Conservation (phyloP, 441 rosid genomes). For the Macaranga tanarius region DNA sequence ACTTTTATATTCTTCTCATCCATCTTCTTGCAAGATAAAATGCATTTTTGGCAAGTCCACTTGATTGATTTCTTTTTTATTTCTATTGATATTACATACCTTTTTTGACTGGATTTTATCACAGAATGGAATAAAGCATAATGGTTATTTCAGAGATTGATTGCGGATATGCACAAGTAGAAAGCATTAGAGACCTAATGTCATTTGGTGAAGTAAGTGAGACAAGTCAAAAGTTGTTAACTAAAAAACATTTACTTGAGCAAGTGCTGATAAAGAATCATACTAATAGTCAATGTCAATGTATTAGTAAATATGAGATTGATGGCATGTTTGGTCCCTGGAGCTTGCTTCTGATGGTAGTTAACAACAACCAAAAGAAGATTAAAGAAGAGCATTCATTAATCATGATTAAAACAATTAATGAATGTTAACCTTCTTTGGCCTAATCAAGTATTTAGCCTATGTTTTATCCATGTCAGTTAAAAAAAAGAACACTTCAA, state of each 20-base stretch:
- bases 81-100: not conserved
- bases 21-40: constrained; percentile 1
- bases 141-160: not conserved
- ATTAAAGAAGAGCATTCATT: not conserved
- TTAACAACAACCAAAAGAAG: not conserved
- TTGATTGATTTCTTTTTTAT: not conserved
- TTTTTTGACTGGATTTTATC: constrained; percentile 21
- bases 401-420: not conserved
- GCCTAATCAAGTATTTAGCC: no score
- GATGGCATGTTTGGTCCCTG: no score
- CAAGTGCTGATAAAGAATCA: not conserved
- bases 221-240: constrained; percentile 20
- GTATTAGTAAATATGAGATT: no score
- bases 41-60: constrained; percentile 3
- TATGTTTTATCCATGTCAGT: not conserved
- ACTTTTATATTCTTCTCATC: not conserved
- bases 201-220: constrained; percentile 11
- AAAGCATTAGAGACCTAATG: not conserved
- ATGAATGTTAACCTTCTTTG: not conserved
- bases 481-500: not conserved
- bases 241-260: not conserved
- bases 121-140: not conserved
- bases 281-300: no score
- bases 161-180: not conserved
- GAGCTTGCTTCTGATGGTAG: not conserved